A percentile compares a stretch with the other conserved stretches of the same genome.
Evolutionary conservation across 257 asterid species (phyloP).

Genomic region (Nicotiana knightiana): DNA sequence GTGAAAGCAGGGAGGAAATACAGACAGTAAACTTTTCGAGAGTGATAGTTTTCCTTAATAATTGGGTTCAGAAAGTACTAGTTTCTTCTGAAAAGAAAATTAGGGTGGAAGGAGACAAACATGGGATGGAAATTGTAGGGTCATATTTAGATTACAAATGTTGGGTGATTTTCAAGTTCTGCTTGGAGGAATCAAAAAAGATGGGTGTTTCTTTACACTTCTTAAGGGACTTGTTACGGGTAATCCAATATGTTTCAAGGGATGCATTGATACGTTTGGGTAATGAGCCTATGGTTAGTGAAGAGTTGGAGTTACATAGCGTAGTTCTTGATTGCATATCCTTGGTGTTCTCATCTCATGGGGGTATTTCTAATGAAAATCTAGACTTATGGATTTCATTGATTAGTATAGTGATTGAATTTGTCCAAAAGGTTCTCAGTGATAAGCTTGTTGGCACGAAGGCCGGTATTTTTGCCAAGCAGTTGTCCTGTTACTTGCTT

Average conservation of each 20-base stretch:
- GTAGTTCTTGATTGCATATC: slow-evolving; percentile 53
- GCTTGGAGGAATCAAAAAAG: slow-evolving; percentile 69
- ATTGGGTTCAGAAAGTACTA: slow-evolving; percentile 66
- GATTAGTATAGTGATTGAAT: slow-evolving; percentile 41
- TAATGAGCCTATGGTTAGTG: slow-evolving; percentile 15
- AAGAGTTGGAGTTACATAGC: slow-evolving; percentile 35
- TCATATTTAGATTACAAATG: slow-evolving; percentile 56
- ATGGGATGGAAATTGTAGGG: slow-evolving; percentile 29
- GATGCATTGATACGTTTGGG: slow-evolving; percentile 33
- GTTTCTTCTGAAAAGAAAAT: slow-evolving; percentile 58
- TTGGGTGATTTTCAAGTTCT: slow-evolving; percentile 70
- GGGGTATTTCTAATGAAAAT: slow-evolving; percentile 68
- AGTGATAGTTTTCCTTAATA: slow-evolving; percentile 45
- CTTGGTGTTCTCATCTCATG: slow-evolving; percentile 58
- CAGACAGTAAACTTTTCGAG: slow-evolving; percentile 63
- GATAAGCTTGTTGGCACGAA: slow-evolving; percentile 41
- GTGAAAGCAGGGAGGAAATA: slow-evolving; percentile 17
- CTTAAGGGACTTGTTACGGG: slow-evolving; percentile 57
- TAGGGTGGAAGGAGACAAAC: slow-evolving; percentile 26
- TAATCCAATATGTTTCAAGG: slow-evolving; percentile 44
- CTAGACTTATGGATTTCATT: slow-evolving; percentile 62
- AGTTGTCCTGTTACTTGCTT: slow-evolving; percentile 48
- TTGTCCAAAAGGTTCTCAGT: slow-evolving; percentile 33
- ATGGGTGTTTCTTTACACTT: slow-evolving; percentile 41
- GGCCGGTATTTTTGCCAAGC: slow-evolving; percentile 36